Evolutionary conservation across 2,329 filamentous ascomycete genomes (phyloP), one percentile per base, ranked within the genome.

Genomic region (Sphaceloma murrayae): DNA sequence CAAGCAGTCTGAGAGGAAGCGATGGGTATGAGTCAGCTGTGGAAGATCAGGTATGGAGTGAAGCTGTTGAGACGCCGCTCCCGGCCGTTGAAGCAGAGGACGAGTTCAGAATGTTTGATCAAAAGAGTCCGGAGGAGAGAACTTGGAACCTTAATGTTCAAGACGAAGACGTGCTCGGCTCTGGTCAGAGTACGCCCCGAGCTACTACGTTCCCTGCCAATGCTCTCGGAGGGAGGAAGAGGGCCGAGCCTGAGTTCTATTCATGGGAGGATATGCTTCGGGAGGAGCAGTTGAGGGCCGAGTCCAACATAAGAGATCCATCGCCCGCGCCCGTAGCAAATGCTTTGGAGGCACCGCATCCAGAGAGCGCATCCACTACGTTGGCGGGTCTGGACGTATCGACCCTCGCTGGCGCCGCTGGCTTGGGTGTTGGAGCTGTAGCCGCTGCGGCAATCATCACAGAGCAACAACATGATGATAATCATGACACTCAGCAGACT

Each of bases 111-210:
- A 40, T n/a, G 2, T 40, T 40, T 16, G 36, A 40, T 22, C 19
- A 18, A n/a, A 22, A 24, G 26, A 43, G 34, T 38, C 6, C 21
- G 43, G n/a, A 45, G 32, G 14, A 30, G 40, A 31, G 24, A n/a
- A 32, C 22, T 10, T 13, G 19, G 7, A 19, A n/a, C n/a, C n/a
- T n/a, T n/a, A n/a, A n/a, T n/a, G n/a, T n/a, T n/a, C n/a, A n/a
- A 2, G 22, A 29, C 17, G 56, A 64, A 6, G 73, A 78, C 39
- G 56, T 72, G 19, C 63, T 78, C 6, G 79, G 70, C 33, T 84
- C 80, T 4, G 67, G 78, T 51, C 75, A 85, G 55, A 72, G 73
- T 1, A 87, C 82, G 1, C 82, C 83, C 1, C 83, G 77, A 49
- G 79, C 79, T 3, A 70, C 68, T 13, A 60, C 66, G 7, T 73